These are phyloP conservation scores for Metschnikowia cerradonensis DNA, from an alignment of 805 yeast species.

Conservation along the genomic window DNA sequence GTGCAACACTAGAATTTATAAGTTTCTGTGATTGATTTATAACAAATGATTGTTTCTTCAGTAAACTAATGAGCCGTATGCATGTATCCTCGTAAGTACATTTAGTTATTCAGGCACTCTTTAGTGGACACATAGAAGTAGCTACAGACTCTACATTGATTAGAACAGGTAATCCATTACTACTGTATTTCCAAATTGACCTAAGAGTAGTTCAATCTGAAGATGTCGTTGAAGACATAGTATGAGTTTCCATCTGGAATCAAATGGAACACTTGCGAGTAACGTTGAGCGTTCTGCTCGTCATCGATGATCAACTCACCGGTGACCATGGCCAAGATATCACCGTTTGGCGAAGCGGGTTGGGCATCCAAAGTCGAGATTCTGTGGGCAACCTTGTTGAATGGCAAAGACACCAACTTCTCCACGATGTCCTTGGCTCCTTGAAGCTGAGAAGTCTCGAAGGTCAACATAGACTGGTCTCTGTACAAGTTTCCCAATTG, in stretches of 20 bases:
- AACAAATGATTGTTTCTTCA: neutral
- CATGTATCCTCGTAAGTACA: no score
- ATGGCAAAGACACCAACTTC: constrained; percentile 83
- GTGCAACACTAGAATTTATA: neutral
- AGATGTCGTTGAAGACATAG: constrained; percentile 93
- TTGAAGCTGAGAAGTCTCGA: constrained; percentile 90
- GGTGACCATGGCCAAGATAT: constrained; percentile 94
- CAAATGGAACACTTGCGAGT: constrained; percentile 96
- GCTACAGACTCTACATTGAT: neutral
- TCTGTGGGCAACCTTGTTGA: constrained; percentile 89
- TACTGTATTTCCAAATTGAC: neutral
- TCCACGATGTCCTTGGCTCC: constrained; percentile 93
- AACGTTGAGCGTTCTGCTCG: constrained; percentile 92
- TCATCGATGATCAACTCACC: constrained; percentile 92
- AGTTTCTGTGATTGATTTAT: neutral
- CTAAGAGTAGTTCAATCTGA: constrained; percentile 86
- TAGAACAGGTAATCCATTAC: neutral
- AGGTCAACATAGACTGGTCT: constrained; percentile 95
- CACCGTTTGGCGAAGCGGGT: constrained; percentile 91
- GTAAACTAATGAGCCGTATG: no score
- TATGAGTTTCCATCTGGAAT: constrained; percentile 89
- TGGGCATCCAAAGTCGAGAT: constrained; percentile 96
- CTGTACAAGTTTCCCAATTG: constrained; percentile 93
- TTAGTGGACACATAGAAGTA: neutral
- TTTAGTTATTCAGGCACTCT: neutral